phyloP scores from a whole-genome alignment of 768 basidiomycete genomes.

The Phaeotremella skinneri region DNA sequence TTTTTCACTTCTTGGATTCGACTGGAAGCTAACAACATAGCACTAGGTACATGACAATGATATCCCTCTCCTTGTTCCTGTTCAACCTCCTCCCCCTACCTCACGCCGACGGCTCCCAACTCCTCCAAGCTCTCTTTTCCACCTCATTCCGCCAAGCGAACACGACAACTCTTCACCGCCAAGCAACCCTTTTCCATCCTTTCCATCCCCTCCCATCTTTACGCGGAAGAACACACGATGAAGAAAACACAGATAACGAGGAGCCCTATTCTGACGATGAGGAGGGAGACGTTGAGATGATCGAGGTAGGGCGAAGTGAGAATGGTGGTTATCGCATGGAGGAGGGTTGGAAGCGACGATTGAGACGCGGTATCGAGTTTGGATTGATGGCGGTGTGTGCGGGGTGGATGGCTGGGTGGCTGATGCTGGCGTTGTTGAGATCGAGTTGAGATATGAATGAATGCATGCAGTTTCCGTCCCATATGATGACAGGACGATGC shows the following conservation, averaged over 20 bases:
- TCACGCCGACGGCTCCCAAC: slow-evolving; percentile 67
- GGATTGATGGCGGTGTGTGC: slow-evolving; percentile 15
- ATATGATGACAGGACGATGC: too few relatives aligned
- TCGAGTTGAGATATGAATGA: slow-evolving; percentile 4
- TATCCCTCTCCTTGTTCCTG: slow-evolving; percentile 73
- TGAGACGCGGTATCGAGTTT: slow-evolving; percentile 28
- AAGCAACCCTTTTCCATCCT: neutral
- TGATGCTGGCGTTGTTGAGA: slow-evolving; percentile 18
- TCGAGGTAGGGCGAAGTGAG: slow-evolving; percentile 3
- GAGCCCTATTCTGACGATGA: slow-evolving; percentile 34
- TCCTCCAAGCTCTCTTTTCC: slow-evolving; percentile 53
- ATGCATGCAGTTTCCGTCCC: too few relatives aligned
- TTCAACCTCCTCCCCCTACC: slow-evolving; percentile 78
- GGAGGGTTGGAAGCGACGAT: slow-evolving; percentile 28
- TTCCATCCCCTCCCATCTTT: neutral
- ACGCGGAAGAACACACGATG: neutral
- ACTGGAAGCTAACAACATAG: neutral
- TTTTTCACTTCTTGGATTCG: slow-evolving; percentile 59
- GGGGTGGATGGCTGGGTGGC: slow-evolving; percentile 18
- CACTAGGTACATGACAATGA: slow-evolving; percentile 53
- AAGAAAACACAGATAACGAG: slow-evolving; percentile 17
- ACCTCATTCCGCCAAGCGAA: slow-evolving; percentile 9
- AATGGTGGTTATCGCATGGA: slow-evolving; percentile 10
- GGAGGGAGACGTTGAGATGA: slow-evolving; percentile 17
- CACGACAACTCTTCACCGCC: neutral